These are phyloP conservation scores for Gossypium sturtianum DNA, from an alignment of 345 rosid genomes.

Conservation along the genomic window DNA sequence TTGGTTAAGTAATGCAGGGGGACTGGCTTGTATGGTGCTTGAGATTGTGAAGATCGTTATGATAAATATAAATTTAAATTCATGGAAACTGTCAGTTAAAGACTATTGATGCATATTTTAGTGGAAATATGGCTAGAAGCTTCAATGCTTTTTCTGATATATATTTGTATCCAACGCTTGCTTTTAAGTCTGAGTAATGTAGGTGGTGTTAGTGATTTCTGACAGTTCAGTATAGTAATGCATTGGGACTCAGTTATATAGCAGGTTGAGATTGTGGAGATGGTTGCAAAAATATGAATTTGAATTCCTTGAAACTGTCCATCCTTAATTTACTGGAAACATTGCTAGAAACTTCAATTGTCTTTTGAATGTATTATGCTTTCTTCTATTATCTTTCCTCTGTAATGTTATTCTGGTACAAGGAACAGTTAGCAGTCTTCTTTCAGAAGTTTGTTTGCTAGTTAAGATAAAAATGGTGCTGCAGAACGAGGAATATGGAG, in stretches of 20 bases:
- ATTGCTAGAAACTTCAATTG: background rate
- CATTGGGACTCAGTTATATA: background rate
- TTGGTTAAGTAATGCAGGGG: background rate
- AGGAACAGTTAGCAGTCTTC: background rate
- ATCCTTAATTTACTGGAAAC: background rate
- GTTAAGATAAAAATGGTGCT: background rate
- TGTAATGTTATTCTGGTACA: background rate
- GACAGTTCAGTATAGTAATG: background rate
- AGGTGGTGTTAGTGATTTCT: background rate
- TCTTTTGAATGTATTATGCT: background rate
- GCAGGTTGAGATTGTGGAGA: too few relatives aligned
- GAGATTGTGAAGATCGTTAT: background rate
- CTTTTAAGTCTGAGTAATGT: background rate
- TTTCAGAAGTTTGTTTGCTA: background rate
- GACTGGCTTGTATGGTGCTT: background rate
- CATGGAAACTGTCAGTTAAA: background rate
- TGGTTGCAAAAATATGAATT: background rate
- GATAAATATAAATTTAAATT: background rate
- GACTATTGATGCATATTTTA: background rate
- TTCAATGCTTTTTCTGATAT: background rate
- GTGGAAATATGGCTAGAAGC: background rate
- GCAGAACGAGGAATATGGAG: background rate
- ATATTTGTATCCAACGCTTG: background rate
- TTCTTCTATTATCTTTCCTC: background rate
- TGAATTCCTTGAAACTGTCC: too few relatives aligned